These are phyloP conservation scores for Abelmoschus esculentus DNA, from an alignment of 345 rosid species.

Conservation along the genomic window DNA sequence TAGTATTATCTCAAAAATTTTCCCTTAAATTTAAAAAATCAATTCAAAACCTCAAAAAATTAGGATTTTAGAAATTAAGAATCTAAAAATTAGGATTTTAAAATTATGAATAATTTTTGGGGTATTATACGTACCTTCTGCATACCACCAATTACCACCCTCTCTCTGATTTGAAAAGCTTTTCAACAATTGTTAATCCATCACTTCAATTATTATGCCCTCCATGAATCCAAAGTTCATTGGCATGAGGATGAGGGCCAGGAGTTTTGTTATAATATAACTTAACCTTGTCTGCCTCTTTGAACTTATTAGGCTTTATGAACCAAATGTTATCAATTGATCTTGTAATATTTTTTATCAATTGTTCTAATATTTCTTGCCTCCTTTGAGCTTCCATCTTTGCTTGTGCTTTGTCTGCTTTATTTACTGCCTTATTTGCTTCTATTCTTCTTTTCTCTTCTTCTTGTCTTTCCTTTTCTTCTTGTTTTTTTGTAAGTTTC, in stretches of 20 bases:
- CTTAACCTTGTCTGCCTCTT: slow-evolving; percentile 44
- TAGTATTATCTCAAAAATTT: too few relatives aligned
- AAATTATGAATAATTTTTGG: too few relatives aligned
- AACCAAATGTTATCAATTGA: slow-evolving; percentile 56
- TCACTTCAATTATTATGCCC: slow-evolving; percentile 64
- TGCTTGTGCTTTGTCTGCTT: slow-evolving; percentile 74
- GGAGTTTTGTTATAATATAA: slow-evolving; percentile 63
- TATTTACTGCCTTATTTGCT: slow-evolving; percentile 60
- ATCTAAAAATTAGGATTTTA: too few relatives aligned
- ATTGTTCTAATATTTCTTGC: slow-evolving; percentile 29
- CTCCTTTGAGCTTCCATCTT: too few relatives aligned
- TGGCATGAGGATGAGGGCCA: slow-evolving; percentile 58
- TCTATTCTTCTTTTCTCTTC: slow-evolving; percentile 62
- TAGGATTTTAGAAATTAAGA: too few relatives aligned
- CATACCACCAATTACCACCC: too few relatives aligned
- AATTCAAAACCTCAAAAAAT: slow-evolving; percentile 76
- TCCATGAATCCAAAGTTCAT: slow-evolving; percentile 82
- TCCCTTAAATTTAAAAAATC: too few relatives aligned
- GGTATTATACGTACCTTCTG: too few relatives aligned
- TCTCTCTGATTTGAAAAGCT: too few relatives aligned
- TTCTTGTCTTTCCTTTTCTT: too few relatives aligned
- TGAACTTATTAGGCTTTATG: slow-evolving; percentile 56
- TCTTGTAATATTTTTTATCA: slow-evolving; percentile 41
- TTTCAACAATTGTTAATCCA: too few relatives aligned
- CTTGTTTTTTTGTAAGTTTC: slow-evolving; percentile 59